Conservation (phyloP, 2,329 filamentous ascomycete species). For the Colletotrichum sp. region DNA sequence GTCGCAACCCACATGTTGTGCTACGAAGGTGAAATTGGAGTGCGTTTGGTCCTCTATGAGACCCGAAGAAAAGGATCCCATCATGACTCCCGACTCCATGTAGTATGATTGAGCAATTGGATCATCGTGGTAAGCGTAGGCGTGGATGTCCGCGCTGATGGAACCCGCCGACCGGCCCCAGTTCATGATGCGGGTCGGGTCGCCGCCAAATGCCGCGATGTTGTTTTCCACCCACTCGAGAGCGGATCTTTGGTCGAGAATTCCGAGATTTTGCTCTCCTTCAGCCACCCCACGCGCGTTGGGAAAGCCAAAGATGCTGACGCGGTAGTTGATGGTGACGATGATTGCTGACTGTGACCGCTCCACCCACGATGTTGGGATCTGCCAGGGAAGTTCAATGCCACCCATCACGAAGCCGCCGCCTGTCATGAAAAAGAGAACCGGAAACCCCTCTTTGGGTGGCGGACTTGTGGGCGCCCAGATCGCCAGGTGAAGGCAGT, state of each 20-base stretch:
- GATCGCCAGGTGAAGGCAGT: conserved; percentile 50
- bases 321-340: conserved; percentile 21
- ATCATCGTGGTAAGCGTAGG: conserved; percentile 48
- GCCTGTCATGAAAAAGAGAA: conserved; percentile 51
- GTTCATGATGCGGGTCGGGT: conserved; percentile 39
- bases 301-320: conserved; percentile 23
- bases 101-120: conserved; percentile 47
- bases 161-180: conserved; percentile 53
- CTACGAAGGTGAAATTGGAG: conserved; percentile 39
- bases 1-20: conserved; percentile 35
- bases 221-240: conserved; percentile 23
- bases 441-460: conserved; percentile 37
- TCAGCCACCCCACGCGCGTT: conserved; percentile 13
- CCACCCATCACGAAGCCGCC: conserved; percentile 49
- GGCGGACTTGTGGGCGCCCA: conserved; percentile 37
- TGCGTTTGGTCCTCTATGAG: conserved; percentile 26
- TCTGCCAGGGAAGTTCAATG: conserved; percentile 47
- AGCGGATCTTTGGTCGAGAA: conserved; percentile 18
- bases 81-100: conserved; percentile 43
- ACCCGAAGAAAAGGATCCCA: conserved; percentile 22
- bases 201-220: conserved; percentile 18
- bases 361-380: conserved; percentile 46
- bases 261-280: conserved; percentile 19
- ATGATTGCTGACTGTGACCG: conserved; percentile 37
- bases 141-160: conserved; percentile 42